Evolutionary conservation across 2,329 filamentous ascomycete genomes (phyloP).

Genomic region (Passalora sequoiae): DNA sequence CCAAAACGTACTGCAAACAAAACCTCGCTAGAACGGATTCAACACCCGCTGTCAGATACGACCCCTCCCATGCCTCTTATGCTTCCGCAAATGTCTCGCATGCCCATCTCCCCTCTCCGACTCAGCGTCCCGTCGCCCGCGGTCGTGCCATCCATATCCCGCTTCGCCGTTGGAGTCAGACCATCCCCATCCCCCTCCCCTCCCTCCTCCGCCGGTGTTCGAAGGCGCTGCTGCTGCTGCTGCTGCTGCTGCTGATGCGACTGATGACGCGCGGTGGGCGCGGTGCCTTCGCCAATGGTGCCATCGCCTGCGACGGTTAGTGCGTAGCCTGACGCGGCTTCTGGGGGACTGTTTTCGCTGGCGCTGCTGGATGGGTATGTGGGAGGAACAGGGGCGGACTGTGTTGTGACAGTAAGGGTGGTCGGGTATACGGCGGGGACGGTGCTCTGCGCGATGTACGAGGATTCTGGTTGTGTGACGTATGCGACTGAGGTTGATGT

Average conservation of each 20-base stretch:
- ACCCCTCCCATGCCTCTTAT: constrained; percentile 21
- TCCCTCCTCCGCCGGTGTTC: constrained; percentile 7
- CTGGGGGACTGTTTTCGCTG: background rate
- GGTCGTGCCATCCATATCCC: constrained; percentile 4
- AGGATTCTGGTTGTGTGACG: constrained; percentile 1
- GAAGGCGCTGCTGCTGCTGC: constrained; percentile 6
- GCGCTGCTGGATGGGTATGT: background rate
- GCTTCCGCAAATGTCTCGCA: constrained; percentile 23
- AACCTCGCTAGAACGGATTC: too few relatives aligned
- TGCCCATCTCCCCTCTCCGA: constrained; percentile 21
- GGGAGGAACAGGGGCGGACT: background rate
- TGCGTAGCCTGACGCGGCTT: constrained; percentile 3
- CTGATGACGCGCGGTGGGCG: background rate
- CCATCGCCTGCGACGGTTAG: constrained; percentile 11
- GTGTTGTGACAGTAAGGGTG: background rate
- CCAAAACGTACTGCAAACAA: too few relatives aligned
- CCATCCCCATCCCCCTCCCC: constrained; percentile 11
- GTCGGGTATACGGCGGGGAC: background rate
- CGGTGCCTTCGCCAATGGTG: constrained; percentile 1
- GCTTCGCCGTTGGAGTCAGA: constrained; percentile 9
- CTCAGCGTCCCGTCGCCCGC: background rate
- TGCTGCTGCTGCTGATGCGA: too few relatives aligned
- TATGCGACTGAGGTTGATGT: background rate
- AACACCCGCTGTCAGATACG: constrained; percentile 10
- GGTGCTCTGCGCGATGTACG: background rate